Evolutionary conservation across 495 filamentous ascomycete species (phyloP), one percentile per base, ranked within the genome.

Genomic region (Aspergillus haitiensis): DNA sequence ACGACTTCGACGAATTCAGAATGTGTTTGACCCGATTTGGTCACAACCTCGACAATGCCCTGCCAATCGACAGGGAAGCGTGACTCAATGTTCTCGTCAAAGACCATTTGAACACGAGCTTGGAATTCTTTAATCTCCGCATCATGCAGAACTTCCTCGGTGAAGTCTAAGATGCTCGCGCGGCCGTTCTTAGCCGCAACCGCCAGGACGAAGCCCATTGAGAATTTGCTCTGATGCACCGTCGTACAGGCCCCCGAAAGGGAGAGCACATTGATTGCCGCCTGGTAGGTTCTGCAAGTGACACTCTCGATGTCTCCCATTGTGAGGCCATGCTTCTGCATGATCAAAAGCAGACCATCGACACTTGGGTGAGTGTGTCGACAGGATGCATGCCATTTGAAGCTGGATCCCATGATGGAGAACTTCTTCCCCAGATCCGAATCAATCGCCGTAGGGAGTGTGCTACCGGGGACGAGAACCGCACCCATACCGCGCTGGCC

Each of bases 381-480:
- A 57, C 72, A 75, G 2, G 69, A 72, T 5, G 72, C 72, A 56
- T 75, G 72, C 72, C 72, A 75, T 42, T 75, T 75, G 47, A 75
- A 75, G 42, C 72, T 75, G 8, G 69, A 72, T 1, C 61, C 51
- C 32, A 69, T n/a, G 16, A 75, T 56, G 0, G 68, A 60, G 45
- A 58, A 75, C 1, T 72, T 61, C 12, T 15, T 48, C 0, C 72
- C 70, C 3, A 75, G 63, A 31, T 69, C 58, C 13, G 54, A 52
- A 39, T 73, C 66, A 44, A 75, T 75, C 7, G 69, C 70, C 15
- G 66, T 65, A 1, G 70, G 67, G 9, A 63, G 60, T 13, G 67
- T 66, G 3, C 52, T 36, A 1, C 70, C 70, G 0, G 69, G 69
- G 6, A 69, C 70, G 10, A 73, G 49, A 13, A 66, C 65, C 13